phyloP scores from a whole-genome alignment of 306 rosid species.

The Cyclanthera cordifolia region DNA sequence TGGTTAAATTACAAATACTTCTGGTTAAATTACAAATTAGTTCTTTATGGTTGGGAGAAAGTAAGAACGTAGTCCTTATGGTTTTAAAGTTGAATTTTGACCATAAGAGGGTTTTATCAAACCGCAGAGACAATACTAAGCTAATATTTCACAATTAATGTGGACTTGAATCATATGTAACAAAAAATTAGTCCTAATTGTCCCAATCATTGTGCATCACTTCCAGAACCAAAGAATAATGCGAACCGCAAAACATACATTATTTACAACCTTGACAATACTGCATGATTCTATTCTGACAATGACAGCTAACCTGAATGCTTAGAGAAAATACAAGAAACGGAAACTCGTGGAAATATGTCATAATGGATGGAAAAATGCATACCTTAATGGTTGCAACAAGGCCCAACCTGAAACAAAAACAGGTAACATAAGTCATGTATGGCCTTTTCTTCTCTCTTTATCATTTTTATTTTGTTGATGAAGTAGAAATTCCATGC shows the following conservation, averaged over 20 bases:
- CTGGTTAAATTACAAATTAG: neutral
- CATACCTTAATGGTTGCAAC: conserved; percentile 91
- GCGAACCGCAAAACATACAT: neutral
- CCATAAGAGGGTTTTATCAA: too few relatives aligned
- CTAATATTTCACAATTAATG: neutral
- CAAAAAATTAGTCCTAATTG: too few relatives aligned
- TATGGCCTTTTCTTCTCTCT: neutral
- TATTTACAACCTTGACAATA: neutral
- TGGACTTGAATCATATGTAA: neutral
- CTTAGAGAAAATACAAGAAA: conserved; percentile 1
- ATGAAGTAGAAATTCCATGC: neutral
- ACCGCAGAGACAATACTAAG: neutral
- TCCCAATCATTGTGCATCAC: neutral
- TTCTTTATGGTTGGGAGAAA: neutral
- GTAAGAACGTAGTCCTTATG: neutral
- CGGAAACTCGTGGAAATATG: conserved; percentile 13
- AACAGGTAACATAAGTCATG: conserved; percentile 24
- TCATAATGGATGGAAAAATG: conserved; percentile 7
- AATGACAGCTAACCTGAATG: conserved; percentile 5
- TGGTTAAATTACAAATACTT: neutral
- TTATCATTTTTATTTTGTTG: neutral
- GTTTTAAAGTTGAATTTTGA: too few relatives aligned
- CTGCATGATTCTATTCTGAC: neutral
- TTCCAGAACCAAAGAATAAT: neutral
- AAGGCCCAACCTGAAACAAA: conserved; percentile 84